Evolutionary conservation across 1,284 basidiomycete genomes (phyloP).

Genomic region (Papiliotrema laurentii): DNA sequence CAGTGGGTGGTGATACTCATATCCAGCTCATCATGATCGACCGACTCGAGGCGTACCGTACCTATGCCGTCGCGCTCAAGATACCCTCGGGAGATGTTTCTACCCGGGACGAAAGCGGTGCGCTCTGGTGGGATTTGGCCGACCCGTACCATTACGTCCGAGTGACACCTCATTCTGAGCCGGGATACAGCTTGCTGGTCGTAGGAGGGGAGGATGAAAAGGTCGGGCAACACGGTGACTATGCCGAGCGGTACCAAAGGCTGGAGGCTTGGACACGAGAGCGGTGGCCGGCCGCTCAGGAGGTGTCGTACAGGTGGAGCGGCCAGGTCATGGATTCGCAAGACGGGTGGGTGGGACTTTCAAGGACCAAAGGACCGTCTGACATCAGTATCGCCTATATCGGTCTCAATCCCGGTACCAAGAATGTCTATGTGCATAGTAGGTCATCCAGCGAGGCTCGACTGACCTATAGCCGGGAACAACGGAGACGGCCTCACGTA

Average conservation of each 20-base stretch:
- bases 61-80: slow-evolving; percentile 19
- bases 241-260: slow-evolving; percentile 14
- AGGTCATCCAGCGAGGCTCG: background rate
- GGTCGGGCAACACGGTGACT: slow-evolving; percentile 21
- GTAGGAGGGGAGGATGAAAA: slow-evolving; percentile 25
- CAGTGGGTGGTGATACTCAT: background rate
- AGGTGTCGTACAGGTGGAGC: slow-evolving; percentile 19
- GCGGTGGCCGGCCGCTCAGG: slow-evolving; percentile 11
- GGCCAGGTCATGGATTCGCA: slow-evolving; percentile 17
- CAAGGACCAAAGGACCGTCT: background rate
- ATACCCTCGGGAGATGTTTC: slow-evolving; percentile 10
- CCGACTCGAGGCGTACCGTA: slow-evolving; percentile 16
- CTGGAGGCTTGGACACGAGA: slow-evolving; percentile 18
- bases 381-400: slow-evolving; percentile 16
- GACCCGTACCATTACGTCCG: slow-evolving; percentile 24
- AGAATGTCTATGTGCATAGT: slow-evolving; percentile 20
- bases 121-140: slow-evolving; percentile 21
- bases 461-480: slow-evolving; percentile 15
- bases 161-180: slow-evolving; percentile 17
- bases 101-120: slow-evolving; percentile 4
- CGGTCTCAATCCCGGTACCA: slow-evolving; percentile 16
- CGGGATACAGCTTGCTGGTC: slow-evolving; percentile 19
- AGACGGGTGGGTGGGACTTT: slow-evolving; percentile 12
- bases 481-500: slow-evolving; percentile 24
- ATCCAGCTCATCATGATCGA: slow-evolving; percentile 20